Base-by-base conservation (phyloP, 78 protist species). In the Guillardia theta region DNA sequence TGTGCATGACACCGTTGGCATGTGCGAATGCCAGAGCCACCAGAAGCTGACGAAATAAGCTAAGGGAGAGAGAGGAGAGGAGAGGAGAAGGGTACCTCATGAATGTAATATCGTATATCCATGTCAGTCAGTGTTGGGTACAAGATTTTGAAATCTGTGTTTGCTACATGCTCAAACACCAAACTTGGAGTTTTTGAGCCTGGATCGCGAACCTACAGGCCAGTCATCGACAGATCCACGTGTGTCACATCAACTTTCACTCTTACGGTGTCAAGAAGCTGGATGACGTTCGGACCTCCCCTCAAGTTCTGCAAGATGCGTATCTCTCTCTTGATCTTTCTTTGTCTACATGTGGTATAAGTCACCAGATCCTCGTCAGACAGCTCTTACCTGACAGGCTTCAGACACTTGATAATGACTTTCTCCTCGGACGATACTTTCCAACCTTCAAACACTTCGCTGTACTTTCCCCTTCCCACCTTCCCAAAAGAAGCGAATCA, bases 391-490 rank as follows among this genome's bases (percentile, higher is more conserved):
- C 90, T 0, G 33, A 96, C 95, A 4, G 97, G 98, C 78, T 95
- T 96, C 41, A 97, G 94, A 44, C 95, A 95, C 78, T 97, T 97
- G 37, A 97, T 93, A n/a, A 95, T 83, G 30, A 94, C 93, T 45
- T 76, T 92, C 37, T 88, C 94, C 47, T 96, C 93, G 36, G 33
- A 94, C 70, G 37, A 15, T 21, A 93, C 37, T 53, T 97, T 96
- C 15, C 95, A 41, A 22, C 99, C 99, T 70, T 98, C 98, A 88
- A 99, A 99, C 30, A 99, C 99, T 78, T 99, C 99, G 41, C 97
- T 94, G 96, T 99, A 99, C 97, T 99, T 99, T 47, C 99, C 99
- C 27, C 99, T 96, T 36, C 99, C 99, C 27, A 99, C 88, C 93
- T 99, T 98, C 6, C 2, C 70, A 0, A 24, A n/a, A n/a, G n/a